Evolutionary conservation across 257 asterid genomes (phyloP).

Genomic region (Fraxinus excelsior): DNA sequence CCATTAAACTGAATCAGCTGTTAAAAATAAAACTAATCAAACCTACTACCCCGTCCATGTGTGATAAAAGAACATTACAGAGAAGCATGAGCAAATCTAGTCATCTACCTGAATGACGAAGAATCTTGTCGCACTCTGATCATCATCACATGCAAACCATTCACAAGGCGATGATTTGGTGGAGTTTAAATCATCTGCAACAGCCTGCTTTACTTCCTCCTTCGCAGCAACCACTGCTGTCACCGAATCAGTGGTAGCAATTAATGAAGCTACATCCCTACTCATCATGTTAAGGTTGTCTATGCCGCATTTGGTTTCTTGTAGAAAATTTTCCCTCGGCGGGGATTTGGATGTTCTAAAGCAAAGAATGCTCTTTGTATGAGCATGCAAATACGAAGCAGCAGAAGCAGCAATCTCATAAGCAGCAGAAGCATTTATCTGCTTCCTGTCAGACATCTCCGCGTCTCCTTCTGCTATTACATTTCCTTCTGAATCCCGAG

Average conservation of each 20-base stretch:
- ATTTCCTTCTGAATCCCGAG: slow-evolving; percentile 28
- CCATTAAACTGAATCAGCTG: not conserved
- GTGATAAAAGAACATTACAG: not conserved
- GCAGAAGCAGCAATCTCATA: slow-evolving; percentile 55
- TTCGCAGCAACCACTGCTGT: slow-evolving; percentile 54
- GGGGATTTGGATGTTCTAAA: slow-evolving; percentile 29
- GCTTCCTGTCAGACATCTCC: slow-evolving; percentile 22
- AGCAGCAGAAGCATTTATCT: slow-evolving; percentile 44
- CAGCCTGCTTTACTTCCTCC: slow-evolving; percentile 60
- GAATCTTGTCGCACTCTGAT: slow-evolving; percentile 47
- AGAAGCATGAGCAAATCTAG: not conserved
- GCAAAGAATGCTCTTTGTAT: slow-evolving; percentile 42
- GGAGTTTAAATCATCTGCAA: slow-evolving; percentile 53
- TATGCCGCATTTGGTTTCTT: not conserved
- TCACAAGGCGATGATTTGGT: slow-evolving; percentile 49
- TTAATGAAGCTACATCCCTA: slow-evolving; percentile 41
- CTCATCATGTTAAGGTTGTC: slow-evolving; percentile 20
- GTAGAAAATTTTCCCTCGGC: slow-evolving; percentile 10
- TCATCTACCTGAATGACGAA: slow-evolving; percentile 44
- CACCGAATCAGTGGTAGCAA: slow-evolving; percentile 51
- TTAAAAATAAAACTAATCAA: not conserved
- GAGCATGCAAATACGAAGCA: slow-evolving; percentile 51
- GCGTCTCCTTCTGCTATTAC: slow-evolving; percentile 23
- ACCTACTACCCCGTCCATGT: not conserved
- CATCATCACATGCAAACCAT: slow-evolving; percentile 57